Base-by-base conservation (phyloP, 225 moss, liverwort and hornwort genomes). In the Lunularia cruciata region DNA sequence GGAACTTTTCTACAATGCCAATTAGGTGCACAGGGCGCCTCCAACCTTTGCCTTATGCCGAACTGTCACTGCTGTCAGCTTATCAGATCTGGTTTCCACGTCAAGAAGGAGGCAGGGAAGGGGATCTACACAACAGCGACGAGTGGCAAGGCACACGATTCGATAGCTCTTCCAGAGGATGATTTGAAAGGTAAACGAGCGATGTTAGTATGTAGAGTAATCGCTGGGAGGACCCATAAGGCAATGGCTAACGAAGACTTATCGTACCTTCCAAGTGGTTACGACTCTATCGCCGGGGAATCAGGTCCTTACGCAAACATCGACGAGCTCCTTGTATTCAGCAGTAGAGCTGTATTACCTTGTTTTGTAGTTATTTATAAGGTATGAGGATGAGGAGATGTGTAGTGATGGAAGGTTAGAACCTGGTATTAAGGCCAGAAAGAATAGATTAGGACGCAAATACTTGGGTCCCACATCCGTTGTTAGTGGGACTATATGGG, bases 281-380 rank as follows among this genome's bases (percentile, higher is more conserved):
- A 86, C 25, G 91, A 91, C 43, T 95, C 94, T 1, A 81, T 89
- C 3, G 84, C 89, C 4, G 78, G 81, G 11, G 78, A 81, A n/a
- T 81, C 79, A 1, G 85, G 86, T 40, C 66, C 83, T 49, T 58
- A 85, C 0, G 63, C 94, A 1, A 89, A 86, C 61, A 71, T 91
- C 12, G 94, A 88, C 48, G 83, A 89, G 36, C 89, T 95, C 32
- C 68, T 88, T 26, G 91, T 91, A 25, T 95, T 91, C 14, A 89
- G 86, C 57, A 80, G 85, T 67, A 89, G 80, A 75, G 88, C 91
- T 15, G 86, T 95, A 20, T 77, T 95, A 8, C 89, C 94, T 2
- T 95, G 94, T 66, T 95, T 95, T 70, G 80, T 95, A 40, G 94
- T 95, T 69, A 83, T 95, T 70, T 95, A 95, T 73, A 88, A 74